These are phyloP conservation scores for Trichoderma atrobrunneum DNA, from an alignment of 2,329 filamentous ascomycete genomes.

Conservation along the genomic window DNA sequence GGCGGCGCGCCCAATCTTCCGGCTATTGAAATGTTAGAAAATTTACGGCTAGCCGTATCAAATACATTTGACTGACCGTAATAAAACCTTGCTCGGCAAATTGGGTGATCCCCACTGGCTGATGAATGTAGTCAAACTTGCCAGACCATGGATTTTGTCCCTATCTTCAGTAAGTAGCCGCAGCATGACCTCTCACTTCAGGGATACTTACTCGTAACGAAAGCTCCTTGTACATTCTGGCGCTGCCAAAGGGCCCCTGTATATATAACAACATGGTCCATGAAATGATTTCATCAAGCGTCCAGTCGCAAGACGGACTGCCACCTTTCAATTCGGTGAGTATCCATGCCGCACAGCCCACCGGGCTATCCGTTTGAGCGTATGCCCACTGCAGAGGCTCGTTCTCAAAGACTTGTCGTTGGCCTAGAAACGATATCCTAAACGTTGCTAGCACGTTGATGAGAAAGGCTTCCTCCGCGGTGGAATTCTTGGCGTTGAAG, in stretches of 20 bases:
- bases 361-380: not conserved
- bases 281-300: not conserved
- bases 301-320: not conserved
- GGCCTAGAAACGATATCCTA: not conserved
- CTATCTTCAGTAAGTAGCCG: not conserved
- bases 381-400: not conserved
- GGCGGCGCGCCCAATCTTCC: not conserved
- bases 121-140: not conserved
- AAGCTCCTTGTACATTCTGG: not conserved
- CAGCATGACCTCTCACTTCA: fast-evolving
- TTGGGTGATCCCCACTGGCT: not conserved
- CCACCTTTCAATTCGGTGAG: not conserved
- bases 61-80: not conserved
- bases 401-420: not conserved
- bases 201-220: not conserved
- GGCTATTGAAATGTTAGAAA: not conserved
- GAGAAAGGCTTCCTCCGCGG: not conserved
- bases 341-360: not conserved
- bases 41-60: not conserved
- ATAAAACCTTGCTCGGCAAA: not conserved
- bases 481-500: not conserved
- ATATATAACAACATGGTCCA: not conserved
- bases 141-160: not conserved
- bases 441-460: not conserved
- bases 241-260: not conserved